Base-by-base conservation (phyloP, 768 basidiomycete species). In the Leccinellum luteum region DNA sequence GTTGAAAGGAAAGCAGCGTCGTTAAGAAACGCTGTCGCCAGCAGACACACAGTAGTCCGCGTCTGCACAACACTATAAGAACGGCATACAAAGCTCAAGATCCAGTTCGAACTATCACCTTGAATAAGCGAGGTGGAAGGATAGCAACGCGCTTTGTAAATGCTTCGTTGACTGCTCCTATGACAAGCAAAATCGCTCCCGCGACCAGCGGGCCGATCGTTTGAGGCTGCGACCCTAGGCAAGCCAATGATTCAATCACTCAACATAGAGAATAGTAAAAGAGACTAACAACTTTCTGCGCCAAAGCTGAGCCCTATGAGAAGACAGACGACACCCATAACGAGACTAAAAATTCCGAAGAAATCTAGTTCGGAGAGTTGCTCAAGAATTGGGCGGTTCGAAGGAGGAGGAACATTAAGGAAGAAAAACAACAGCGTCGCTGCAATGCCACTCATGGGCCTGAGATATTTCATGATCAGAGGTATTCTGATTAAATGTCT, bases 301-400 rank as follows among this genome's bases (percentile, higher is more conserved):
- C 88, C 81, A 57, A 79, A 80, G 66, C 86, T 87, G 69, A 92
- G 86, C 0, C 90, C 90, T 21, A 90, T 66, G 15, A 92, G 75
- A 10, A 92, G 59, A 57, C 81, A 83, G n/a, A 89, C 75, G 12
- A 89, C 78, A 1, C 89, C 88, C 12, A 72, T 71, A 27, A 90
- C 79, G 17, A 91, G 78, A 25, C 87, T 72, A 19, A 73, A 56
- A 30, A 92, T 75, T 12, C 90, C 90, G 17, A 83, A 23, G 60
- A 90, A 90, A 69, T 92, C 90, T 59, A 92, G 86, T 47, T 85
- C 82, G 27, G 65, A 58, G 14, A 81, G 65, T 65, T 91, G 87
- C 58, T 87, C 70, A 25, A 72, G 76, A 44, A 89, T 68, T 0
- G 85, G 72, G 62, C 79, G 81, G 5, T 83, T 80, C 51, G 82